Evolutionary conservation across 768 basidiomycete species (phyloP).

Genomic region (Lyophyllum shimeji): DNA sequence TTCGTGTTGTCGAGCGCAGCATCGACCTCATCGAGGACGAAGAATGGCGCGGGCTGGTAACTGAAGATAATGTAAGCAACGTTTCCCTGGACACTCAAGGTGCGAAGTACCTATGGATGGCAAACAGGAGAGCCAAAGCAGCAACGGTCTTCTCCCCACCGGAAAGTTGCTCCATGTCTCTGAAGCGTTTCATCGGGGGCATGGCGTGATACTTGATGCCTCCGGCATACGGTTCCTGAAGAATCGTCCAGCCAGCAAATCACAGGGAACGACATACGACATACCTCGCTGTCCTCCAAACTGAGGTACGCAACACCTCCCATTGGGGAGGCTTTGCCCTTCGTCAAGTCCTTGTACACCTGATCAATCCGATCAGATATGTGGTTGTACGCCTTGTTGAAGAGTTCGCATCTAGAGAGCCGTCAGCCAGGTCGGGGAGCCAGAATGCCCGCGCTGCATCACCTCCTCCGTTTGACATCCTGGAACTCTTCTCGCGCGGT

Average conservation of each 20-base stretch:
- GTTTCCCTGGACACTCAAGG: not conserved
- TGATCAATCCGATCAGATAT: constrained; percentile 93
- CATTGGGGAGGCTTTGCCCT: constrained; percentile 90
- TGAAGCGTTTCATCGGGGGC: constrained; percentile 99
- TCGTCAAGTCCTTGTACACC: constrained; percentile 97
- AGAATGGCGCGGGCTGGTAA: constrained; percentile 96
- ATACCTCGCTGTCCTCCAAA: constrained; percentile 92
- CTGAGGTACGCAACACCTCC: constrained; percentile 96
- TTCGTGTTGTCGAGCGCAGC: constrained; percentile 99
- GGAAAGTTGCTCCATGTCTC: constrained; percentile 98
- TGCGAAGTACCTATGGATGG: constrained; percentile 80
- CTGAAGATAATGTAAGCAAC: constrained; percentile 35
- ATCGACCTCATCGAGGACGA: constrained; percentile 98
- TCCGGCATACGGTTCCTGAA: constrained; percentile 59
- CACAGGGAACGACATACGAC: constrained; percentile 14
- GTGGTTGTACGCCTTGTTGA: constrained; percentile 95
- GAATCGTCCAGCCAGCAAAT: not conserved
- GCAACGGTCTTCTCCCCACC: constrained; percentile 99
- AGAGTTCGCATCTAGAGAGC: constrained; percentile 62
- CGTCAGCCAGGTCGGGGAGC: constrained; percentile 1
- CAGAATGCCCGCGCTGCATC: not conserved
- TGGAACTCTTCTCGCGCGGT: constrained; percentile 90
- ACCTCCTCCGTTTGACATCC: constrained; percentile 83
- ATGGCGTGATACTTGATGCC: constrained; percentile 99
- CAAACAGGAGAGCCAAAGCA: constrained; percentile 92